Percentiles rank a stretch among this genome's conserved stretches.
Conservation (phyloP, 2,329 filamentous ascomycete genomes). For the Pseudogymnoascus sp. region DNA sequence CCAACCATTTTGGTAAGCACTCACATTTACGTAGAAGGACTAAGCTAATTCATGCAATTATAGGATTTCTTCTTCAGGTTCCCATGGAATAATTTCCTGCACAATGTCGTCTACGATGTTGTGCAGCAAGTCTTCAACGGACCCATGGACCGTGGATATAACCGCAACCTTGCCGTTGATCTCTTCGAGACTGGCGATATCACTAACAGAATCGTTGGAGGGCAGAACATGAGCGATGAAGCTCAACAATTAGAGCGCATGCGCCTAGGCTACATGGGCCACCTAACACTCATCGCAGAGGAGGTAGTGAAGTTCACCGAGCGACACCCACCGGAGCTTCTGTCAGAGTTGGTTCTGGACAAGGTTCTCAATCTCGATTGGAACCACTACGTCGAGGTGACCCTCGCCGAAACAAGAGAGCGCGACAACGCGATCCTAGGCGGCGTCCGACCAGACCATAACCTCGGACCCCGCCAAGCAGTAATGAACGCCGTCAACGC, state of each 20-base stretch:
- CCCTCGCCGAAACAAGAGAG: conserved; percentile 85
- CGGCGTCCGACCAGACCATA: conserved; percentile 85
- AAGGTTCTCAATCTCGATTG: conserved; percentile 83
- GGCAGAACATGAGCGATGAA: conserved; percentile 78
- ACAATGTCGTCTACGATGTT: conserved; percentile 98
- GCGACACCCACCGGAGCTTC: conserved; percentile 77
- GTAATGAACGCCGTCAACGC: conserved; percentile 47
- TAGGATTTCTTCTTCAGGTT: conserved; percentile 97
- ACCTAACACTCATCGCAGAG: conserved; percentile 91
- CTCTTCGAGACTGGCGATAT: conserved; percentile 87
- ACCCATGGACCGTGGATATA: conserved; percentile 92
- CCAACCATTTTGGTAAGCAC: conserved; percentile 81
- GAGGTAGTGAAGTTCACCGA: conserved; percentile 98
- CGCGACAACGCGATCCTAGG: conserved; percentile 97
- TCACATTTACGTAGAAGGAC: background rate
- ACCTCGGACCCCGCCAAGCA: conserved; percentile 67
- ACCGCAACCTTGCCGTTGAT: conserved; percentile 79
- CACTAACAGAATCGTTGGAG: conserved; percentile 84
- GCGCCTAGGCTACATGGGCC: conserved; percentile 96
- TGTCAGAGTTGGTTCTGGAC: conserved; percentile 77
- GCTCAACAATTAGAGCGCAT: conserved; percentile 78
- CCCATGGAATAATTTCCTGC: conserved; percentile 98
- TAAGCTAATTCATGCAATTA: conserved; percentile 16
- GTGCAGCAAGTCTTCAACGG: conserved; percentile 99
- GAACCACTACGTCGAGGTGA: conserved; percentile 91